Percentiles rank a stretch among this genome's conserved stretches.
phyloP scores from a whole-genome alignment of 2,329 filamentous ascomycete species.

The Metarhizium robertsii region DNA sequence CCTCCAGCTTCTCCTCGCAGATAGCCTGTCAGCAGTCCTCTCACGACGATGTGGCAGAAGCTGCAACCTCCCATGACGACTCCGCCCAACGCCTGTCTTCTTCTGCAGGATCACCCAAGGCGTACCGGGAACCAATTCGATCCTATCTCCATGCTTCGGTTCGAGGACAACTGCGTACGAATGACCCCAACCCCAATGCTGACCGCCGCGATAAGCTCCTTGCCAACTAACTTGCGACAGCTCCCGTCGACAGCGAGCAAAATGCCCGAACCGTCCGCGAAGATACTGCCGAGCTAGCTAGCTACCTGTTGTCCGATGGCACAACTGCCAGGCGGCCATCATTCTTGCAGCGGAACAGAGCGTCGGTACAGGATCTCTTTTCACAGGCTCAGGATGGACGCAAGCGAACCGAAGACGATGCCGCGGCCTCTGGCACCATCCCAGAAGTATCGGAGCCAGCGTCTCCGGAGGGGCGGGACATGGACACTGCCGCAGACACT shows the following conservation, averaged over 20 bases:
- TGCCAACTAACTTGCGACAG: conserved; percentile 19
- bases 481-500: conserved; percentile 1
- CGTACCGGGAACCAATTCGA: conserved; percentile 56
- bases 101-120: conserved; percentile 23
- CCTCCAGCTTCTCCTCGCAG: conserved; percentile 27
- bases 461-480: conserved; percentile 14
- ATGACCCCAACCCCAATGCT: conserved; percentile 6
- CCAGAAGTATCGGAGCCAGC: conserved; percentile 48
- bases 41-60: conserved; percentile 17
- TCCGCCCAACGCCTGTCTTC: conserved; percentile 26
- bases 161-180: conserved; percentile 46
- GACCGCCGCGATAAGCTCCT: not conserved
- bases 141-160: conserved; percentile 62
- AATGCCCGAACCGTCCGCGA: conserved; percentile 74
- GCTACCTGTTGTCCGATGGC: conserved; percentile 64
- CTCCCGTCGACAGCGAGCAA: conserved; percentile 56
- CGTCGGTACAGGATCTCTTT: conserved; percentile 19
- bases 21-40: conserved; percentile 17
- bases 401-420: conserved; percentile 14
- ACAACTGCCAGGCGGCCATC: conserved; percentile 32
- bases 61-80: conserved; percentile 11
- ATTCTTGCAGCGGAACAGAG: conserved; percentile 32
- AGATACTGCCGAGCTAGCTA: conserved; percentile 80
- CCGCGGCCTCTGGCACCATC: conserved; percentile 39
- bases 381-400: conserved; percentile 13